Base-by-base conservation (phyloP, 2,329 filamentous ascomycete species). In the Tolypocladium paradoxum region DNA sequence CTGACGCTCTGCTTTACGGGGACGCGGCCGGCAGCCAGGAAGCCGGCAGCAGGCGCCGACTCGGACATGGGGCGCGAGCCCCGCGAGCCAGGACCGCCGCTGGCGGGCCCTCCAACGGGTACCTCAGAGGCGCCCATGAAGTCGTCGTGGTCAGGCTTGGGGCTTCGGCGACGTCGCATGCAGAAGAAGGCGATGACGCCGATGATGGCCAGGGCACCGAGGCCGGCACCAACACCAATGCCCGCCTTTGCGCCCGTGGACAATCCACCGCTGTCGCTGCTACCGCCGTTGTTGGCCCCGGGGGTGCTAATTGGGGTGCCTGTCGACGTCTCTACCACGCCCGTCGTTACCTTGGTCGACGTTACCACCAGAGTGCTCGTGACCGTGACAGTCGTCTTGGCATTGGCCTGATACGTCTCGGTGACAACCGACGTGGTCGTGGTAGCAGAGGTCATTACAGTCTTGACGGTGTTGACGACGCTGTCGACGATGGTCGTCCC, bases 211-310 rank as follows among this genome's bases (percentile, higher is more conserved):
- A 73, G 62, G 22, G 61, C 72, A 50, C 57, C 72, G 24, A 71
- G 60, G 55, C 65, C 71, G 20, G 63, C 67, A 50, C 69, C 72
- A 24, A 66, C 67, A 51, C 72, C 72, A 37, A 74, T 74, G 52
- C 72, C 72, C 45, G 69, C 70, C 67, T 74, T 73, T 55, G 71
- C 72, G 31, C 71, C 72, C 7, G 65, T 70, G 1, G 68, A 70
- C 11, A 74, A 64, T 5, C 71, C 69, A 11, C 60, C 54, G 54
- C 20, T 56, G 54, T 49, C 56, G 47, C 48, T 54, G 20, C 50
- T 51, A 55, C 16, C 18, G 43, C 24, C 2, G 14, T 6, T 3
- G 4, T 2, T 3, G 24, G 14, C 40, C 24, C 14, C 16, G 2
- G 24, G 16, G 16, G 16, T 6, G 24, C 14, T 2, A 18, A 24